Base-by-base conservation (phyloP, 1,139 yeast genomes). In the Lodderomyces metapsilosis region DNA sequence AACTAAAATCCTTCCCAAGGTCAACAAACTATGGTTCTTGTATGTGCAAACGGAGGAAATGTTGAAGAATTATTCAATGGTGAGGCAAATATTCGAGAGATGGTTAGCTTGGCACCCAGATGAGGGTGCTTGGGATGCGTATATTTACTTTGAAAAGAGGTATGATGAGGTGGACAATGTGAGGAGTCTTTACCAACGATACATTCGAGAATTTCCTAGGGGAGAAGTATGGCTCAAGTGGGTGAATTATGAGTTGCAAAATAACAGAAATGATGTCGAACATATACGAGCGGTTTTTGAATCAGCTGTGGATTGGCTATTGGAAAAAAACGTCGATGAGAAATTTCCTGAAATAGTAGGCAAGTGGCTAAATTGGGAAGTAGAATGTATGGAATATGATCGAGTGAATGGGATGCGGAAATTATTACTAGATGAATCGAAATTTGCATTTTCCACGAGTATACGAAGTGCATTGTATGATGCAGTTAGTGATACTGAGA, bases 11-110 rank as follows among this genome's bases (percentile, higher is more conserved):
- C 64, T 91, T 13, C 98, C 98, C 0, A 66, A 88, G 25, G 82
- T 85, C 4, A 92, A 84, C 52, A 91, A 91, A 58, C 65, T 92
- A 23, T 92, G 98, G 98, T 88, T 78, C 54, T 73, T 84, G 44
- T 86, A 85, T 50, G 83, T 87, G 4, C 82, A 85, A 34, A 77
- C 92, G 12, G 98, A 89, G 60, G 98, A 91, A 59, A 75, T 85
- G 1, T 62, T 89, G 36, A 82, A 81, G 36, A 82, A 88, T 55
- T 66, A 79, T 41, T 62, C 68, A 9, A 82, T 82, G 27, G 84
- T 85, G 7, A 62, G 96, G 42, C 64, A 66, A 11, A 70, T 91
- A 5, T 91, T 85, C 62, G 82, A 83, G 46, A 71, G 86, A 45
- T 92, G 98, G 98, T 65, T 87, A 46, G 65, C 71, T 16, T 87